These are phyloP conservation scores for Knufia petricola DNA, from an alignment of 2,329 filamentous ascomycete genomes.

Conservation along the genomic window DNA sequence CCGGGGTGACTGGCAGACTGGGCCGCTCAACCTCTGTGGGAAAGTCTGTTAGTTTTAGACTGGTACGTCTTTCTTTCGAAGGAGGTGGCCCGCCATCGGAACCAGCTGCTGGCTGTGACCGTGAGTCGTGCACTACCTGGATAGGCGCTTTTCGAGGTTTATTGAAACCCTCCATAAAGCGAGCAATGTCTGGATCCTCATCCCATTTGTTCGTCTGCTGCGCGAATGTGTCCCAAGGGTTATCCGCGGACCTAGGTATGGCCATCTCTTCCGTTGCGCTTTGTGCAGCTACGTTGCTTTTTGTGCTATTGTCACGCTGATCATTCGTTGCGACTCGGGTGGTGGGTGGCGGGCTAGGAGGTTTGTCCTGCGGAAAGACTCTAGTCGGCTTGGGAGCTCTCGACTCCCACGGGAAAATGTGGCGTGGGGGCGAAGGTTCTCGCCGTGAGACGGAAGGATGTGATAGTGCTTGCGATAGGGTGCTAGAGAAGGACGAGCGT, in stretches of 20 bases:
- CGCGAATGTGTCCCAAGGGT: slow-evolving; percentile 52
- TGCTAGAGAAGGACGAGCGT: not conserved
- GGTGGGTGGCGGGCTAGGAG: not conserved
- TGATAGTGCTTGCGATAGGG: slow-evolving; percentile 49
- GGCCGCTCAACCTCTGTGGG: slow-evolving; percentile 72
- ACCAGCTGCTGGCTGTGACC: slow-evolving; percentile 16
- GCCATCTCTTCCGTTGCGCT: slow-evolving; percentile 11
- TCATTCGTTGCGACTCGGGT: slow-evolving; percentile 14
- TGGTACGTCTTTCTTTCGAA: slow-evolving; percentile 36
- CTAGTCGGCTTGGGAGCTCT: slow-evolving; percentile 51
- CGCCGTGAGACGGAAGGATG: slow-evolving; percentile 45
- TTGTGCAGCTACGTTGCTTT: slow-evolving; percentile 2
- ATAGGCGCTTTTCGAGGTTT: slow-evolving; percentile 45
- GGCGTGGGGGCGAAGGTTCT: slow-evolving; percentile 33
- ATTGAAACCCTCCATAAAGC: slow-evolving; percentile 71
- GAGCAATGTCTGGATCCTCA: slow-evolving; percentile 74
- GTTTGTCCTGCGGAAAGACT: slow-evolving; percentile 11
- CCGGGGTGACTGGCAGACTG: slow-evolving; percentile 82
- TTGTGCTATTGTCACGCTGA: too few species aligned
- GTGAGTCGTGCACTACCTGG: slow-evolving; percentile 30
- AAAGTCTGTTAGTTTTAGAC: slow-evolving; percentile 74
- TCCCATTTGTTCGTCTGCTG: slow-evolving; percentile 85
- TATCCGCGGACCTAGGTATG: slow-evolving; percentile 9
- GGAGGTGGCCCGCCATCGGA: slow-evolving; percentile 18
- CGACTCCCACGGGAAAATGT: slow-evolving; percentile 85